Percentiles rank a stretch among this genome's conserved stretches.
phyloP scores from a whole-genome alignment of 2,329 filamentous ascomycete species.

The Rachicladosporium sp. region DNA sequence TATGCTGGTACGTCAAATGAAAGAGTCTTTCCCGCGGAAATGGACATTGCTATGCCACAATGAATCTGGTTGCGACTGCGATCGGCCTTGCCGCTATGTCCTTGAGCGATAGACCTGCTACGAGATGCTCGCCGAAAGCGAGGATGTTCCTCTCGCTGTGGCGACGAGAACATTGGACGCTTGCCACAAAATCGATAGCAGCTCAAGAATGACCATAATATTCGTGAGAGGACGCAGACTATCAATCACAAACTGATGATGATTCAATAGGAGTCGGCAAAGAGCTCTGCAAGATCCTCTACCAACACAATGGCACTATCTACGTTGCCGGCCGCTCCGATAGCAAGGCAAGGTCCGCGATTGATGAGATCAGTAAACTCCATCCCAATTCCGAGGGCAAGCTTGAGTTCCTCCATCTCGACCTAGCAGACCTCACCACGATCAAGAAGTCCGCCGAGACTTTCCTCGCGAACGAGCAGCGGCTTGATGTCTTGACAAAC shows the following conservation, averaged over 20 bases:
- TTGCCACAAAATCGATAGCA: too few species aligned
- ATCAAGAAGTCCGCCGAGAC: constrained; percentile 23
- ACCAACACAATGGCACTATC: constrained; percentile 41
- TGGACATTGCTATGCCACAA: too few species aligned
- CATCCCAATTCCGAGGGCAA: constrained; percentile 27
- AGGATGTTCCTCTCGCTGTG: too few species aligned
- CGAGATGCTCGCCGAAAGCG: too few species aligned
- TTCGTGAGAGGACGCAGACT: too few species aligned
- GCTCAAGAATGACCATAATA: too few species aligned
- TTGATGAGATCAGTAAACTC: constrained; percentile 30
- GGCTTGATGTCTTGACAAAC: constrained; percentile 31
- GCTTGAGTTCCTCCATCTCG: constrained; percentile 35
- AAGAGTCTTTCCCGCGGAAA: too few species aligned
- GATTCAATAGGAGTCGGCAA: constrained; percentile 30
- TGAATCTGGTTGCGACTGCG: too few species aligned
- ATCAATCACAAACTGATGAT: too few species aligned
- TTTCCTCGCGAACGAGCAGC: constrained; percentile 24
- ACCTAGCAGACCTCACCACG: constrained; percentile 27
- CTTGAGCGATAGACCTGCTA: too few species aligned
- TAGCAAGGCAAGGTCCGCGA: constrained; percentile 34
- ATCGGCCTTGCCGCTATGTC: too few species aligned
- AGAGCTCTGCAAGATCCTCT: constrained; percentile 42
- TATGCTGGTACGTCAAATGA: constrained; percentile 22
- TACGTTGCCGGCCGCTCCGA: constrained; percentile 41
- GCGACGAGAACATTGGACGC: too few species aligned